Conservation (phyloP, 2,329 filamentous ascomycete species). For the Pseudogymnoascus sp. region DNA sequence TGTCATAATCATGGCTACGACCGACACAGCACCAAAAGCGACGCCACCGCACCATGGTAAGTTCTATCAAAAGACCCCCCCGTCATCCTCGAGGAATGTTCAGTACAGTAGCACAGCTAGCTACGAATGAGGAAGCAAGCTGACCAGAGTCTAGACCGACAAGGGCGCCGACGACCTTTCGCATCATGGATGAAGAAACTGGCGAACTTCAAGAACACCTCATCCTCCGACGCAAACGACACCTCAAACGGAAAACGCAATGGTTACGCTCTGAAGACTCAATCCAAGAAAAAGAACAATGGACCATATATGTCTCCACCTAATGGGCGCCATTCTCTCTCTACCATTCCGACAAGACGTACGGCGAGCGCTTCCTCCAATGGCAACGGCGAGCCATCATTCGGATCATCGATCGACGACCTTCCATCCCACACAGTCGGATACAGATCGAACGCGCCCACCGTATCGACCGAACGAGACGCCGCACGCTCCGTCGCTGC, state of each 20-base stretch:
- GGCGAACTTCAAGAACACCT: slow-evolving; percentile 68
- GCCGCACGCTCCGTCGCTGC: slow-evolving; percentile 65
- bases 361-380: slow-evolving; percentile 44
- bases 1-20: neutral
- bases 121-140: neutral
- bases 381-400: slow-evolving; percentile 49
- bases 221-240: slow-evolving; percentile 45
- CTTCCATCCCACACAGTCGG: slow-evolving; percentile 51
- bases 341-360: slow-evolving; percentile 44
- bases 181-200: slow-evolving; percentile 91
- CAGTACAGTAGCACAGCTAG: neutral
- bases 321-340: slow-evolving; percentile 43
- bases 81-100: neutral
- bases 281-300: slow-evolving; percentile 58
- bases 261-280: slow-evolving; percentile 33
- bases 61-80: neutral
- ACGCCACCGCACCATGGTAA: neutral
- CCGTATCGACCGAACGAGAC: slow-evolving; percentile 75
- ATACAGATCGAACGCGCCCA: slow-evolving; percentile 50
- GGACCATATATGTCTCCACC: slow-evolving; percentile 75
- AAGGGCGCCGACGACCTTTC: slow-evolving; percentile 72
- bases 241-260: slow-evolving; percentile 35
- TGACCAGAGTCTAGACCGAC: slow-evolving; percentile 41
- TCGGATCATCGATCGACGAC: slow-evolving; percentile 52
- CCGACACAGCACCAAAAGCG: neutral